Evolutionary conservation across 257 asterid species (phyloP).

Genomic region (Striga asiatica): DNA sequence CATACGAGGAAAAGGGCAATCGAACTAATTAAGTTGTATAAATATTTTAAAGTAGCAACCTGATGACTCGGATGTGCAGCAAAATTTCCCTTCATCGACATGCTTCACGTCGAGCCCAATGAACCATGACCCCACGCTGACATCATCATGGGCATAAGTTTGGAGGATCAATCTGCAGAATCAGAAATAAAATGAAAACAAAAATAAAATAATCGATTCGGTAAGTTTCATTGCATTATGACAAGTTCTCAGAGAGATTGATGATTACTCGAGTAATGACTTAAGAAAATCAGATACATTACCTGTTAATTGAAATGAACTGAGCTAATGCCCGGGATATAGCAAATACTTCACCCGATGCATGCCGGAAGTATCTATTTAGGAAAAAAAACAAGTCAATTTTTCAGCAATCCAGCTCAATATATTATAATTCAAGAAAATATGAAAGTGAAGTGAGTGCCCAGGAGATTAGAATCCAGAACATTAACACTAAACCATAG

Average conservation of each 20-base stretch:
- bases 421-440: not conserved
- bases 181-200: not conserved
- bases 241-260: not conserved
- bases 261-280: not conserved
- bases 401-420: no score
- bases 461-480: not conserved
- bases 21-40: no score
- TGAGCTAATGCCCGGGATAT: slow-evolving; percentile 70
- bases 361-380: slow-evolving; percentile 76
- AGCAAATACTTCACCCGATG: slow-evolving; percentile 78
- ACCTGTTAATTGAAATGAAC: slow-evolving; percentile 76
- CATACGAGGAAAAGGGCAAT: no score
- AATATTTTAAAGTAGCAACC: slow-evolving; percentile 32
- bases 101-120: slow-evolving; percentile 74
- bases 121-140: slow-evolving; percentile 90
- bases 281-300: not conserved
- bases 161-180: slow-evolving; percentile 47
- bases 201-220: not conserved
- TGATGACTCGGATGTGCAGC: slow-evolving; percentile 81
- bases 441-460: not conserved
- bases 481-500: no score
- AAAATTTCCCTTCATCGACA: slow-evolving; percentile 73
- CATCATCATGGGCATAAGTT: slow-evolving; percentile 73
- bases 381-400: not conserved
- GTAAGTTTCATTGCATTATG: not conserved